Evolutionary conservation across 495 filamentous ascomycete species (phyloP).

Genomic region (Penicillium pancosmium): DNA sequence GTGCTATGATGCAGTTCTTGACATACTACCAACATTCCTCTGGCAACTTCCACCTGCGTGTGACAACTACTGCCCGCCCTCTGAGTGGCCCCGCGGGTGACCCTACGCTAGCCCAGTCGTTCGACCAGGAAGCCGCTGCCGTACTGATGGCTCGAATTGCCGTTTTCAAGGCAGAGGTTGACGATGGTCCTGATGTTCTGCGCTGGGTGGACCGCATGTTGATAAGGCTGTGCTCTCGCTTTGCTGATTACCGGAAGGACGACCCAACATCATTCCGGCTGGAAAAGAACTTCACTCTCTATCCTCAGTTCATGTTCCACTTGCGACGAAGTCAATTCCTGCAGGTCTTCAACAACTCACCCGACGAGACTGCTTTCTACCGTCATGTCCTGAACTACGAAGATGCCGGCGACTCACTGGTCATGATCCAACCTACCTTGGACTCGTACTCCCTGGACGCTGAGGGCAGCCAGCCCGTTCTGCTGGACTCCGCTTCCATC

Average conservation of each 20-base stretch:
- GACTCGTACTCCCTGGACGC: slow-evolving; percentile 98
- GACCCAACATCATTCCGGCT: slow-evolving; percentile 96
- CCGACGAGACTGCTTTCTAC: slow-evolving; percentile 98
- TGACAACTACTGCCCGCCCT: slow-evolving; percentile 90
- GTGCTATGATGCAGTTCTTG: slow-evolving; percentile 97
- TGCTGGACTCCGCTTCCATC: slow-evolving; percentile 95
- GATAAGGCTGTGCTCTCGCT: slow-evolving; percentile 92
- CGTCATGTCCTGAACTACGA: slow-evolving; percentile 96
- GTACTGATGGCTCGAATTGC: slow-evolving; percentile 98
- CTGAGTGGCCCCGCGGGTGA: slow-evolving; percentile 95
- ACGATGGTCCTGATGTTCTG: slow-evolving; percentile 98
- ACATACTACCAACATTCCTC: slow-evolving; percentile 99
- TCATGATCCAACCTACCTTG: slow-evolving; percentile 98
- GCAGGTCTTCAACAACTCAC: slow-evolving; percentile 99
- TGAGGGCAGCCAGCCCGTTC: slow-evolving; percentile 84
- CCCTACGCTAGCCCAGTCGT: slow-evolving; percentile 95
- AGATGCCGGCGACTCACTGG: slow-evolving; percentile 92
- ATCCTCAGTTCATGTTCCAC: slow-evolving; percentile 99
- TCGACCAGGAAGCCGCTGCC: slow-evolving; percentile 97
- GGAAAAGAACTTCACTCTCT: slow-evolving; percentile 99
- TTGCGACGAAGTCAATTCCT: slow-evolving; percentile 95
- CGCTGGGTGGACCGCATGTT: slow-evolving; percentile 99
- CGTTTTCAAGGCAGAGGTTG: slow-evolving; percentile 98
- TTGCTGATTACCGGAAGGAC: slow-evolving; percentile 98
- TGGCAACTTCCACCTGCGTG: slow-evolving; percentile 92